These are phyloP conservation scores for Suhomyces bolitotheri DNA, from an alignment of 1,139 yeast species.

Conservation along the genomic window DNA sequence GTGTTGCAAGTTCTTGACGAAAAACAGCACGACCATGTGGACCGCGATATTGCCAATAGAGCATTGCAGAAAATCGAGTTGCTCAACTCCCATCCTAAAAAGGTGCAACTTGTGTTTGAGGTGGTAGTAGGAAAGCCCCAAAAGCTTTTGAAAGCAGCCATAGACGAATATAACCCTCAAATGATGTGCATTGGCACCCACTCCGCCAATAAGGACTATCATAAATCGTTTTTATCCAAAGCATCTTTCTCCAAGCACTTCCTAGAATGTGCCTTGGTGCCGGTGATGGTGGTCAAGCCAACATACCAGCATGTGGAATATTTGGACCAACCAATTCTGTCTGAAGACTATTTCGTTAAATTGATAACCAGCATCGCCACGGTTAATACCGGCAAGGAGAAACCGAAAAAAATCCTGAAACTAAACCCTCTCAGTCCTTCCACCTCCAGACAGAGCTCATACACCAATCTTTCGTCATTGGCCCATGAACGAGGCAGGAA, in stretches of 20 bases:
- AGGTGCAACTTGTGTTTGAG: slow-evolving; percentile 58
- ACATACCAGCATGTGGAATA: slow-evolving; percentile 41
- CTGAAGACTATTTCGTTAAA: slow-evolving; percentile 33
- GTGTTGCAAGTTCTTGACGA: slow-evolving; percentile 60
- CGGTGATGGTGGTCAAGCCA: slow-evolving; percentile 68
- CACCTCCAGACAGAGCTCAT: slow-evolving; percentile 18
- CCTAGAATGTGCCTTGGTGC: slow-evolving; percentile 65
- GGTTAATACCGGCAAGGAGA: slow-evolving; percentile 3
- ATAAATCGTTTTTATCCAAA: slow-evolving; percentile 47
- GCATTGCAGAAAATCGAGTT: slow-evolving; percentile 43
- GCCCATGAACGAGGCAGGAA: slow-evolving; percentile 14
- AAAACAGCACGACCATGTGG: slow-evolving; percentile 29
- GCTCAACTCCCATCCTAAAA: slow-evolving; percentile 49
- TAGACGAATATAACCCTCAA: slow-evolving; percentile 62
- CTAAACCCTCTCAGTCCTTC: slow-evolving; percentile 11
- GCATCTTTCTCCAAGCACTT: slow-evolving; percentile 61
- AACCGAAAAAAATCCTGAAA: slow-evolving; percentile 10
- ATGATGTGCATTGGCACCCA: slow-evolving; percentile 68
- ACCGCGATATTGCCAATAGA: slow-evolving; percentile 33
- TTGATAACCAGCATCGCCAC: slow-evolving; percentile 28
- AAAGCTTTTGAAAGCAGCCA: slow-evolving; percentile 53
- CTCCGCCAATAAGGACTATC: slow-evolving; percentile 24
- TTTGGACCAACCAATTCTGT: slow-evolving; percentile 26
- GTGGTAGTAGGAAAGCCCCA: slow-evolving; percentile 64
- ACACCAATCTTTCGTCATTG: slow-evolving; percentile 18